phyloP scores from a whole-genome alignment of 768 basidiomycete species.

The Pleurotus djamor region DNA sequence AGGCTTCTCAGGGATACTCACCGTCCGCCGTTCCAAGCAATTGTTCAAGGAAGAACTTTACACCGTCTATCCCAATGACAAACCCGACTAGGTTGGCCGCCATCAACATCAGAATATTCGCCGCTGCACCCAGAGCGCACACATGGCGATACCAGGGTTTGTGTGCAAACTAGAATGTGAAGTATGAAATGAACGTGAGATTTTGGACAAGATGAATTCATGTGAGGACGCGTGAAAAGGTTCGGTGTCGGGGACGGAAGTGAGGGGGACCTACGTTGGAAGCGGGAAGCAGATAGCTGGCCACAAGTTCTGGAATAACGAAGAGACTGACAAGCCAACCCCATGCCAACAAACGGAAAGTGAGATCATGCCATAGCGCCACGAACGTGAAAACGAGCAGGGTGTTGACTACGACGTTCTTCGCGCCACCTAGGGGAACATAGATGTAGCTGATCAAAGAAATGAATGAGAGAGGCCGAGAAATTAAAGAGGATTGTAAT shows the following conservation, averaged over 20 bases:
- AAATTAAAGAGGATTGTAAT: neutral
- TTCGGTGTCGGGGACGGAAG: neutral
- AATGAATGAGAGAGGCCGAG: neutral
- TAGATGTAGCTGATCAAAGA: conserved; percentile 77
- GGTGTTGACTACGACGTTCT: conserved; percentile 55
- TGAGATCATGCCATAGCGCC: conserved; percentile 96
- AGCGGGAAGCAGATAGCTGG: conserved; percentile 55
- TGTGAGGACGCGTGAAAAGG: neutral
- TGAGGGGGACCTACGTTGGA: conserved; percentile 49
- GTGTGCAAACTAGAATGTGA: conserved; percentile 54
- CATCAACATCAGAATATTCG: conserved; percentile 89
- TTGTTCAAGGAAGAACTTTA: conserved; percentile 59
- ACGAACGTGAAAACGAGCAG: conserved; percentile 92
- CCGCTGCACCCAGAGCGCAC: conserved; percentile 77
- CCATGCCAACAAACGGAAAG: conserved; percentile 87
- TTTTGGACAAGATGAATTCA: conserved; percentile 4
- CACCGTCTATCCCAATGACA: conserved; percentile 84
- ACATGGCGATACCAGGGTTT: conserved; percentile 83
- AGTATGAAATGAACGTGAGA: neutral
- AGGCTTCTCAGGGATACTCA: conserved; percentile 9
- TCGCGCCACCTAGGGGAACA: conserved; percentile 82
- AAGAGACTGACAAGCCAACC: conserved; percentile 95
- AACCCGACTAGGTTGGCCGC: conserved; percentile 93
- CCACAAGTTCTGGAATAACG: conserved; percentile 81
- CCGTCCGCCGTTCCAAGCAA: conserved; percentile 70